Conservation (phyloP, 2,329 filamentous ascomycete species). For the Stromatinia cepivora region DNA sequence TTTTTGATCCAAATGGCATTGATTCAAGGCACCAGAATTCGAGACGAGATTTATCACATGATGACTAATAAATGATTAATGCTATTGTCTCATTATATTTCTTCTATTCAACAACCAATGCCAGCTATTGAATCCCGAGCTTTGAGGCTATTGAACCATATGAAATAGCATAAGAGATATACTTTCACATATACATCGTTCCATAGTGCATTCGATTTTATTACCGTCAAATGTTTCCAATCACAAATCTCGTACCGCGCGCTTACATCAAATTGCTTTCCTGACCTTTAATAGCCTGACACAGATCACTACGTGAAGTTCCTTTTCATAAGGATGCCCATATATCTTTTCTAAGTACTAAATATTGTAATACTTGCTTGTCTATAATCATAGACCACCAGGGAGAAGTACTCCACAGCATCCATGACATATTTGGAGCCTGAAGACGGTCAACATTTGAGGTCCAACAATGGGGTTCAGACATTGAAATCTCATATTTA, state of each 20-base stretch:
- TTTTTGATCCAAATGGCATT: not conserved
- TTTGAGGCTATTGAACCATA: not conserved
- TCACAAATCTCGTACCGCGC: not conserved
- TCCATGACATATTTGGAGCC: not conserved
- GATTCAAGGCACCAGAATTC: not conserved
- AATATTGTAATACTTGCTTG: not conserved
- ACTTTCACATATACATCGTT: too few species aligned
- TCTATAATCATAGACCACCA: not conserved
- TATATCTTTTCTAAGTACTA: not conserved
- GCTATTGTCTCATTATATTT: not conserved
- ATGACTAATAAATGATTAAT: constrained; percentile 9
- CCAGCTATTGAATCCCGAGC: not conserved
- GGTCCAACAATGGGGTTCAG: not conserved
- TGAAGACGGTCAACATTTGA: not conserved
- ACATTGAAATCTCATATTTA: not conserved
- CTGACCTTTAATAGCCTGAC: not conserved
- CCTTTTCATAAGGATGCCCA: not conserved
- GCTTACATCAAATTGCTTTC: not conserved
- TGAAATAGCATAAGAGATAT: not conserved
- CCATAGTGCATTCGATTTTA: too few species aligned
- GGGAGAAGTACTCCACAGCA: not conserved
- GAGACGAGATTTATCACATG: not conserved
- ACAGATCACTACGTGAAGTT: not conserved
- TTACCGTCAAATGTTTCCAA: too few species aligned
- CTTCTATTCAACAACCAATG: too few species aligned